Conservation (phyloP, 495 filamentous ascomycete species). For the Hypoxylon cercidicola region DNA sequence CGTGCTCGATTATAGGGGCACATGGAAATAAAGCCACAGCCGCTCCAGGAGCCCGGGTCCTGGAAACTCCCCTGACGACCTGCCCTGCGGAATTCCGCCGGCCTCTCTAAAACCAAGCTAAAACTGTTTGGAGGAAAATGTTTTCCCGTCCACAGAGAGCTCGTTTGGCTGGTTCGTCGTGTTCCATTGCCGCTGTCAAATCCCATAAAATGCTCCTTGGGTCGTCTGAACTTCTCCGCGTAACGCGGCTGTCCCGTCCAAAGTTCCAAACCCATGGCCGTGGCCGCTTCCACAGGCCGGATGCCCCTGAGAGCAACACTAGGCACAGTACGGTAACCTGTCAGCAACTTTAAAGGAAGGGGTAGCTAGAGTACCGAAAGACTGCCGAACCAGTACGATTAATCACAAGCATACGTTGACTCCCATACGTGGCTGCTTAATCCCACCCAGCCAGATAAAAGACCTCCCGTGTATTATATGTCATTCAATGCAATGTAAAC, state of each 20-base stretch:
- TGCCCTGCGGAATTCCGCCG: slow-evolving; percentile 26
- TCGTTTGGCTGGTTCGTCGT: slow-evolving; percentile 21
- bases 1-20: slow-evolving; percentile 38
- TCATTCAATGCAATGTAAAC: slow-evolving; percentile 46
- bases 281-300: slow-evolving; percentile 38
- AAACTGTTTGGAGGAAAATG: slow-evolving; percentile 28
- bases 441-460: slow-evolving; percentile 45
- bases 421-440: slow-evolving; percentile 45
- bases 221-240: slow-evolving; percentile 27
- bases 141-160: slow-evolving; percentile 11
- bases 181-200: slow-evolving; percentile 26
- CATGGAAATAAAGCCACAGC: slow-evolving; percentile 34
- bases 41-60: slow-evolving; percentile 21
- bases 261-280: slow-evolving; percentile 36
- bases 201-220: slow-evolving; percentile 1
- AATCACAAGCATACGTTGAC: slow-evolving; percentile 39
- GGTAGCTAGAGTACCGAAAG: slow-evolving; percentile 40
- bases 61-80: slow-evolving; percentile 24
- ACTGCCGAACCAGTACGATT: slow-evolving; percentile 39
- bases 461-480: slow-evolving; percentile 43
- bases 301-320: slow-evolving; percentile 28
- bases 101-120: slow-evolving; percentile 29
- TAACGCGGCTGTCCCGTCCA: slow-evolving; percentile 41
- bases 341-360: slow-evolving; percentile 33
- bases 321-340: slow-evolving; percentile 40